phyloP scores from a whole-genome alignment of 257 asterid species.

The Fraxinus americana region DNA sequence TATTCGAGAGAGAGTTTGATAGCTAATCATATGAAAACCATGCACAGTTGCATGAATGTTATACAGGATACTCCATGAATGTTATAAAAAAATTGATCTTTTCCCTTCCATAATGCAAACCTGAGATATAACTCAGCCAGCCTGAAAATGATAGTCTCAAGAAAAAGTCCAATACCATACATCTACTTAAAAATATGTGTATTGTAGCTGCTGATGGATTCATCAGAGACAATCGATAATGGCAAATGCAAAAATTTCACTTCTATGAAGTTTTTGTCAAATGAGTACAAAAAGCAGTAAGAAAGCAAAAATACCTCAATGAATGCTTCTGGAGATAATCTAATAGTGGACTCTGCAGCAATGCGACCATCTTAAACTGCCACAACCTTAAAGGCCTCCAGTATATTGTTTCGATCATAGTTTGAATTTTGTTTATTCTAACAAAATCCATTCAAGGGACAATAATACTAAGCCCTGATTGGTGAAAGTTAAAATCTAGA shows the following conservation, averaged over 20 bases:
- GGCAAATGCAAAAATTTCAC: not conserved
- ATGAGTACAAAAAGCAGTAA: conserved; percentile 9
- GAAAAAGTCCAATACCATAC: not conserved
- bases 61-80: not conserved
- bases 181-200: not conserved
- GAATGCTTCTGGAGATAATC: conserved; percentile 75
- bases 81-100: not conserved
- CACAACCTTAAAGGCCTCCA: conserved; percentile 85
- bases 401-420: conserved; percentile 46
- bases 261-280: not conserved
- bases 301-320: conserved; percentile 54
- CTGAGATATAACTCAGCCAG: not conserved
- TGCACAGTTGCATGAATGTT: not conserved
- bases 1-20: too few relatives aligned
- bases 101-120: not conserved
- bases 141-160: not conserved
- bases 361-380: conserved; percentile 82
- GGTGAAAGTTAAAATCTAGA: too few relatives aligned
- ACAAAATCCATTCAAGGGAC: too few relatives aligned
- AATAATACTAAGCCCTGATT: too few relatives aligned
- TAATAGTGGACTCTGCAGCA: conserved; percentile 82
- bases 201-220: not conserved
- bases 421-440: too few relatives aligned
- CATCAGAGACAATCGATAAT: not conserved
- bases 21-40: too few relatives aligned